These are phyloP conservation scores for Malus hybrid DNA, from an alignment of 331 rosid species.

Conservation along the genomic window DNA sequence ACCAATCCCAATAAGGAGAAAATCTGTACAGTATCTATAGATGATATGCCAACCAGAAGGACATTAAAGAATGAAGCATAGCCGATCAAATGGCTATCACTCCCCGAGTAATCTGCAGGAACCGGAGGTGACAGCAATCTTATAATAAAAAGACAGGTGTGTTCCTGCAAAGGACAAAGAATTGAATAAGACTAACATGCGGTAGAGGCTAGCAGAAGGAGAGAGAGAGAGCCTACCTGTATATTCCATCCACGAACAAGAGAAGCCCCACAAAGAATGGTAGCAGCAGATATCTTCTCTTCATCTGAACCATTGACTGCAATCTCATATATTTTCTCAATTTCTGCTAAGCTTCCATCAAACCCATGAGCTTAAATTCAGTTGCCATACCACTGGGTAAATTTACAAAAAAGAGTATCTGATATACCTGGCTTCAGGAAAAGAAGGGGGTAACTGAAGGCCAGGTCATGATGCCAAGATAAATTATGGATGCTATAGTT, in stretches of 20 bases:
- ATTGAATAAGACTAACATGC: constrained; percentile 6
- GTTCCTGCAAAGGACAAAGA: constrained; percentile 59
- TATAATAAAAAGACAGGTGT: constrained; percentile 47
- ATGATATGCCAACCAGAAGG: constrained; percentile 70
- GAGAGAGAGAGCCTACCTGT: constrained; percentile 42
- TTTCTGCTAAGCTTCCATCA: constrained; percentile 97
- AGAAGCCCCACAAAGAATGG: constrained; percentile 88
- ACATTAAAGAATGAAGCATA: constrained; percentile 66
- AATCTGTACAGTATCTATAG: constrained; percentile 65
- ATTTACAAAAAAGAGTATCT: constrained; percentile 35
- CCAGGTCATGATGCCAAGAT: constrained; percentile 15
- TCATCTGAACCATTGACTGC: constrained; percentile 77
- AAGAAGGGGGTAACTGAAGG: constrained; percentile 39
- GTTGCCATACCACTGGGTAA: constrained; percentile 38
- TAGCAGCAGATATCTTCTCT: constrained; percentile 81
- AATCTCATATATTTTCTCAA: constrained; percentile 78
- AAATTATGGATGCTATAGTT: constrained; percentile 8
- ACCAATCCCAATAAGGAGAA: constrained; percentile 96
- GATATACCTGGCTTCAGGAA: constrained; percentile 41
- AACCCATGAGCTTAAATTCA: constrained; percentile 64
- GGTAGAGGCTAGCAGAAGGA: not conserved
- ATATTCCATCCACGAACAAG: constrained; percentile 88
- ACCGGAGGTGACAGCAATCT: constrained; percentile 54
- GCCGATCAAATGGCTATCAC: constrained; percentile 68
- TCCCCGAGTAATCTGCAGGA: constrained; percentile 50